Evolutionary conservation across 495 filamentous ascomycete species (phyloP).

Genomic region (Sphaerosporella brunnea): DNA sequence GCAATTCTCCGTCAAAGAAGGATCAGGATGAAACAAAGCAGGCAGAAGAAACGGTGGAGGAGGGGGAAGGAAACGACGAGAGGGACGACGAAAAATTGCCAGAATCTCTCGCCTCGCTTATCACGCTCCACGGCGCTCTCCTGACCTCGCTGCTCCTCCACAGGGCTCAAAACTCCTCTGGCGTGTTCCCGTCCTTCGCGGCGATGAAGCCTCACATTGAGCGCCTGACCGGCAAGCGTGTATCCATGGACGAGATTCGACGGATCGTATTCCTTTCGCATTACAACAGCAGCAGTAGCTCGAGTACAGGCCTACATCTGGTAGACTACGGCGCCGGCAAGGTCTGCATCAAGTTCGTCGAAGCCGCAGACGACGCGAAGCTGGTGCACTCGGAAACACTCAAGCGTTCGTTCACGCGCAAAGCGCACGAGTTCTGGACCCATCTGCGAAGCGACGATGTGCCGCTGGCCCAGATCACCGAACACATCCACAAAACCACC

Average conservation of each 20-base stretch:
- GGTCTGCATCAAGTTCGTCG: conserved; percentile 17
- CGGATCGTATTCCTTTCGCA: conserved; percentile 22
- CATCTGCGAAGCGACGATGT: conserved; percentile 6
- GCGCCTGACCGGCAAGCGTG: conserved; percentile 12
- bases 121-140: conserved; percentile 17
- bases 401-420: conserved; percentile 14
- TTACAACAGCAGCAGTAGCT: conserved; percentile 2
- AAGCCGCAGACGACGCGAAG: conserved; percentile 14
- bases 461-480: conserved; percentile 10
- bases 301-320: conserved; percentile 9
- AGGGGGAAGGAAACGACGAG: conserved; percentile 2
- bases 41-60: no score
- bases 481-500: conserved; percentile 16
- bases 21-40: no score
- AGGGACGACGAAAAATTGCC: neutral
- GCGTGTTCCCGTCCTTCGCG: conserved; percentile 15
- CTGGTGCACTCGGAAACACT: conserved; percentile 15
- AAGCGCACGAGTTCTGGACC: conserved; percentile 9
- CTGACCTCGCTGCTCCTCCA: conserved; percentile 19
- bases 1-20: conserved; percentile 1
- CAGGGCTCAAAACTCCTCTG: conserved; percentile 16
- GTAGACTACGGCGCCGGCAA: conserved; percentile 19
- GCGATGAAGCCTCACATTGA: conserved; percentile 20
- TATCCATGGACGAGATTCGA: conserved; percentile 15
- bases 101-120: conserved; percentile 7